Percentiles rank a stretch among this genome's conserved stretches.
These are phyloP conservation scores for Ceratocystis cacaofunesta DNA, from an alignment of 2,329 filamentous ascomycete genomes.

Conservation along the genomic window DNA sequence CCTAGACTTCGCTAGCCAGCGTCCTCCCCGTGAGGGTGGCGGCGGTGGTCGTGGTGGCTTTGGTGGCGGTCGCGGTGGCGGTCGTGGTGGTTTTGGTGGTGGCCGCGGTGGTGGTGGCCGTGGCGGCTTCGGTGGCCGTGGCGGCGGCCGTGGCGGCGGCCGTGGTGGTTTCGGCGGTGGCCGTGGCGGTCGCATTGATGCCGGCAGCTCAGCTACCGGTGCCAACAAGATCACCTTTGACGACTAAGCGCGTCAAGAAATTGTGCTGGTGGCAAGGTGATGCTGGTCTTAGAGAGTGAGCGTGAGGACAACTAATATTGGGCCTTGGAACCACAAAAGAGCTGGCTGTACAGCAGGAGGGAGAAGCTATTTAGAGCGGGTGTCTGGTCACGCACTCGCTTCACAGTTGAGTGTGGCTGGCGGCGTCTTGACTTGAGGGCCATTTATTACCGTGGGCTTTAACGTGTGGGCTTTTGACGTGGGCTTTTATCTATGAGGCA, in stretches of 20 bases:
- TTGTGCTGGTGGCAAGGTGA: too few species aligned
- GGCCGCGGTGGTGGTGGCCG: constrained; percentile 31
- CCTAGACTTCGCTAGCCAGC: constrained; percentile 65
- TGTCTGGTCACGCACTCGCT: background rate
- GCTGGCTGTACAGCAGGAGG: background rate
- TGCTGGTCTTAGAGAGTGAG: background rate
- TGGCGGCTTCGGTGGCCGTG: constrained; percentile 33
- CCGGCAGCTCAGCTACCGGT: constrained; percentile 35
- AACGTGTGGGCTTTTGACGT: constrained; percentile 14
- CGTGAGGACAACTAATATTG: background rate
- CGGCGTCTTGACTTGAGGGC: constrained; percentile 8
- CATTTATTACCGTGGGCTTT: constrained; percentile 15
- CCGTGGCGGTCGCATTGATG: constrained; percentile 23
- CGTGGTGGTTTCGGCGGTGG: constrained; percentile 27
- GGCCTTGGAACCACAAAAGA: background rate
- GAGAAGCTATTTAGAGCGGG: background rate
- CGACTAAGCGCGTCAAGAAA: constrained; percentile 20
- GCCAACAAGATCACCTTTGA: constrained; percentile 59
- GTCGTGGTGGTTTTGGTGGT: constrained; percentile 34
- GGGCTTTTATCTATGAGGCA: constrained; percentile 17
- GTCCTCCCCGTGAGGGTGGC: constrained; percentile 43
- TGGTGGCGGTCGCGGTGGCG: constrained; percentile 26
- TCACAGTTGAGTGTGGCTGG: background rate
- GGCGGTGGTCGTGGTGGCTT: constrained; percentile 37
- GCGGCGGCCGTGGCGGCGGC: constrained; percentile 38